These are phyloP conservation scores for Chlorella vulgaris DNA, from an alignment of 139 green algal genomes.

Conservation along the genomic window DNA sequence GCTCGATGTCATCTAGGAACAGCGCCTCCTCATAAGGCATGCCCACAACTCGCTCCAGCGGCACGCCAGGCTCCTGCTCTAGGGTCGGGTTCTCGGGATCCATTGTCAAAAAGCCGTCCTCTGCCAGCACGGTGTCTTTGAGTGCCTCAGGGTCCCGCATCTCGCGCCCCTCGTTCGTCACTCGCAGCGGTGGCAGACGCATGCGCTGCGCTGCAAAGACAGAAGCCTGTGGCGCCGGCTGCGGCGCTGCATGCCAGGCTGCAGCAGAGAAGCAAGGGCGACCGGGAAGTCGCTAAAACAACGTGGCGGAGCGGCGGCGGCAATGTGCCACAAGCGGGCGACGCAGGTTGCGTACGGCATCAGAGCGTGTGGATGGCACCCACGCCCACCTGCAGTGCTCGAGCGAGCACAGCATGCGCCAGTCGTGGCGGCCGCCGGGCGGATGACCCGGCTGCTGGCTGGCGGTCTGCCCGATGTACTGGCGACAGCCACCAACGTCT, in stretches of 20 bases:
- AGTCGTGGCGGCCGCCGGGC: too few species aligned
- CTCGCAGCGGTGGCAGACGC: not conserved
- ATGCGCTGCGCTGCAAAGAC: too few species aligned
- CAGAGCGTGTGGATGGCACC: too few species aligned
- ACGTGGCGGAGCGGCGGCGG: too few species aligned
- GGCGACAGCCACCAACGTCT: not conserved
- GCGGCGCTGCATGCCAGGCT: too few species aligned
- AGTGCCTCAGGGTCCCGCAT: conserved; percentile 4
- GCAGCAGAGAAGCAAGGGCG: not conserved
- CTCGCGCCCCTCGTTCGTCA: conserved; percentile 42
- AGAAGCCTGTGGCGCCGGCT: too few species aligned
- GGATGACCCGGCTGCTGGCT: not conserved
- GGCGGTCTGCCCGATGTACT: conserved; percentile 10
- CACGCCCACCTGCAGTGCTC: too few species aligned
- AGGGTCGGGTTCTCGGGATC: conserved; percentile 37
- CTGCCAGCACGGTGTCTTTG: too few species aligned
- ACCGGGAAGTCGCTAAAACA: not conserved
- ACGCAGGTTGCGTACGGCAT: too few species aligned
- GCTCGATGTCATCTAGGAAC: conserved; percentile 36
- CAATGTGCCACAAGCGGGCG: too few species aligned
- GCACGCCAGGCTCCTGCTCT: conserved; percentile 26
- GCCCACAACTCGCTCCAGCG: conserved; percentile 38
- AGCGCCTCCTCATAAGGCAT: conserved; percentile 47
- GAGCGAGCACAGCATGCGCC: too few species aligned
- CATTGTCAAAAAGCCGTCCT: too few species aligned